Base-by-base conservation (phyloP, 345 rosid genomes). In the Linum usitatissimum region DNA sequence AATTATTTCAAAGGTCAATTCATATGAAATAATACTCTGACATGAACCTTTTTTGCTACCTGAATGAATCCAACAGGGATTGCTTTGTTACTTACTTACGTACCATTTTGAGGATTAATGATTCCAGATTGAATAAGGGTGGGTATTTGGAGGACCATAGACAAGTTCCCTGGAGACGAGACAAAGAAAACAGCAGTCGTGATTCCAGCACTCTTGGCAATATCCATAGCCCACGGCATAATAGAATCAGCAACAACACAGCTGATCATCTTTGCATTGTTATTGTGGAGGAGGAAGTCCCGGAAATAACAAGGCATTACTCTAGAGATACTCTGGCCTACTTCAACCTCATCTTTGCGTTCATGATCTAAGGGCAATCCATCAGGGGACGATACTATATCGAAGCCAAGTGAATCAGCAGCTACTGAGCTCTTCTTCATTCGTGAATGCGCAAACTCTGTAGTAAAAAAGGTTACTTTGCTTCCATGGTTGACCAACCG, bases 361-460 rank as follows among this genome's bases (percentile, higher is more conserved):
- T 73, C 74, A 17, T 71, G 71, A 0, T 65, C 71, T 9, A 18
- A 31, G 12, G 63, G 69, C 40, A 74, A 30, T 12, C 78, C 78
- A 36, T 77, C 73, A 6, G 71, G 73, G 21, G 73, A 18, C 4
- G 71, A 23, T 8, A 73, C 49, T 4, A 70, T 34, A 53, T 61
- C 72, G 55, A 71, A 40, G 54, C 0, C 6, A 0, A 30, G 45
- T 10, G 21, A 31, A 15, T 53, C 65, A 19, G 57, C 64, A 10
- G 30, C 58, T 1, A 1, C 64, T 6, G 30, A 59, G 18, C 28
- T 23, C 28, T 5, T 12, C 45, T 62, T 57, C 3, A 59, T 59
- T 40, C 60, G 57, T 18, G 19, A n/a, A 12, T 64, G 63, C 9
- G 40, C 31, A 55, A 56, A 60, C 53, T 61, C 70, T 39, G 75